Conservation (phyloP, 495 filamentous ascomycete species). For the Xylaria curta region DNA sequence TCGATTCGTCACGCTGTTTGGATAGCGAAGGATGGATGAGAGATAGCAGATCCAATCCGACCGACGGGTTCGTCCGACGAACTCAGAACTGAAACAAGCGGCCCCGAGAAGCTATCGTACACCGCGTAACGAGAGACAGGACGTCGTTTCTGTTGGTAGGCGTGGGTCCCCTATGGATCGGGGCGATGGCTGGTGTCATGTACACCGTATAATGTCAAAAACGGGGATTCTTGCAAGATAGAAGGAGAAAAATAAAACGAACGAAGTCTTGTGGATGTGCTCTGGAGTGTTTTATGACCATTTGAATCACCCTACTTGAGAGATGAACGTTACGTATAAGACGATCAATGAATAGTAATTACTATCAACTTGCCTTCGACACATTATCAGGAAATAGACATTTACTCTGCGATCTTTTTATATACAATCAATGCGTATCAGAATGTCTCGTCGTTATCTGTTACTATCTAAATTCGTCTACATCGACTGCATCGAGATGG, state of each 20-base stretch:
- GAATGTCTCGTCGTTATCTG: background rate
- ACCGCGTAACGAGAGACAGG: background rate
- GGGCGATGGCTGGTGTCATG: background rate
- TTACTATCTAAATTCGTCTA: background rate
- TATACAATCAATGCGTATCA: background rate
- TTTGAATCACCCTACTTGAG: background rate
- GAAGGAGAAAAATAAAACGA: background rate
- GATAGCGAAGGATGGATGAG: background rate
- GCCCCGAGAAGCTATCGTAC: background rate
- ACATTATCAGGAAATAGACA: no score
- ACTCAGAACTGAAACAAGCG: background rate
- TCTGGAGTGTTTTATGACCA: conserved; percentile 1
- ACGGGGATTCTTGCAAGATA: conserved; percentile 10
- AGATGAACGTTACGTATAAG: background rate
- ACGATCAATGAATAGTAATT: background rate
- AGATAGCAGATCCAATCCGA: background rate
- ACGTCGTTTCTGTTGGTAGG: background rate
- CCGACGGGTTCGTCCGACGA: background rate
- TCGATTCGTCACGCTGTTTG: background rate
- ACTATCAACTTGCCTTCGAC: background rate
- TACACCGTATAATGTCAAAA: background rate
- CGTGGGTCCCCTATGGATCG: background rate
- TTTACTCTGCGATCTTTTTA: background rate
- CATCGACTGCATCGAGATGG: background rate
- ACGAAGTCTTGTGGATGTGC: background rate